Conservation (phyloP, 1,139 yeast species). For the Diutina pseudorugosa region DNA sequence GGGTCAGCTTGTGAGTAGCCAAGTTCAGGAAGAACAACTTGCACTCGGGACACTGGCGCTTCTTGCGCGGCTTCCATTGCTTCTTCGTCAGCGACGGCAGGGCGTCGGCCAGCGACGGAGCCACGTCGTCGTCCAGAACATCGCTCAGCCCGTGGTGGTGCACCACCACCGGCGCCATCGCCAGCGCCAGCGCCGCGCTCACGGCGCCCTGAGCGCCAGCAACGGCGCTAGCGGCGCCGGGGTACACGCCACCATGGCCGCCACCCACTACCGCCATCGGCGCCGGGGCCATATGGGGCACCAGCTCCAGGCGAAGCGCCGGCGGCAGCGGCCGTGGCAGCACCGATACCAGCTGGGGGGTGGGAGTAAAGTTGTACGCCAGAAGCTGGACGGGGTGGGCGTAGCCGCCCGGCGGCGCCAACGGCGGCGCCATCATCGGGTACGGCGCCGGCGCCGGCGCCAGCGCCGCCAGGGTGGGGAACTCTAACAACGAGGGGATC, state of each 20-base stretch:
- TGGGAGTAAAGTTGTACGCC: neutral
- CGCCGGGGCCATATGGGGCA: neutral
- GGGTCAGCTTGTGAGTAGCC: slow-evolving; percentile 80
- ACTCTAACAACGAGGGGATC: slow-evolving; percentile 19
- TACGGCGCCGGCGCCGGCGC: neutral
- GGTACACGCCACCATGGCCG: neutral
- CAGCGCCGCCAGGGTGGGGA: slow-evolving; percentile 9
- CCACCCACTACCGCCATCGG: neutral
- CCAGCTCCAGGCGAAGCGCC: neutral
- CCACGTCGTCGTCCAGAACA: slow-evolving; percentile 4
- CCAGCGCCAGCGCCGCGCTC: neutral
- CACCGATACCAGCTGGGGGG: neutral
- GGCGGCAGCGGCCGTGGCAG: neutral
- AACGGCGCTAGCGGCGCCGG: no score
- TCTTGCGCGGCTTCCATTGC: slow-evolving; percentile 43
- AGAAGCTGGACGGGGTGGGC: neutral
- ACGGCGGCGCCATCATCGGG: neutral
- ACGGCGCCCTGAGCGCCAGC: neutral
- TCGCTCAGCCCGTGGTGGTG: slow-evolving; percentile 6
- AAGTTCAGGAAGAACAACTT: slow-evolving; percentile 63
- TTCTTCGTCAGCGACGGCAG: slow-evolving; percentile 7
- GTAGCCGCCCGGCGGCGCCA: neutral
- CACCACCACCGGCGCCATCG: slow-evolving; percentile 3
- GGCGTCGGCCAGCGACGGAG: slow-evolving; percentile 4
- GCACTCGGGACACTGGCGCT: slow-evolving; percentile 80